A percentile compares a stretch with the other conserved stretches of the same genome.
Conservation (phyloP, 1,139 yeast genomes). For the Geotrichum aggregatum region DNA sequence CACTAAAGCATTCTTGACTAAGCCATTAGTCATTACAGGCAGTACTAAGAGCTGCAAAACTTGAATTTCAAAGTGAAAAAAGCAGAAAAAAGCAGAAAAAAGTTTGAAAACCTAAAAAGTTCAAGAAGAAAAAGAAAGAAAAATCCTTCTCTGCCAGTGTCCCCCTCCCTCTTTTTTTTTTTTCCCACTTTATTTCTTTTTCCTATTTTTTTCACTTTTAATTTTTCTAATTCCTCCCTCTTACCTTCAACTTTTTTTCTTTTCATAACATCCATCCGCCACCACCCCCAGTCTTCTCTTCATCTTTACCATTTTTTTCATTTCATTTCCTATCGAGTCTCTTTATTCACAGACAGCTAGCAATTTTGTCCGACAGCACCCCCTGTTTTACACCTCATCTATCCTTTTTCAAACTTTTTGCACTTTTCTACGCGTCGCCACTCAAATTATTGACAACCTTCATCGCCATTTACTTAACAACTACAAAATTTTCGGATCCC, state of each 20-base stretch:
- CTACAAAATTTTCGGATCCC: background rate
- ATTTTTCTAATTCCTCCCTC: background rate
- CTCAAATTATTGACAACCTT: background rate
- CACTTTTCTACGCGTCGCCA: conserved; percentile 18
- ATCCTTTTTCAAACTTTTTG: conserved; percentile 5
- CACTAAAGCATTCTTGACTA: no score
- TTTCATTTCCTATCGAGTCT: no score
- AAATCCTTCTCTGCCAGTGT: no score
- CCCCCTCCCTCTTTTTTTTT: conserved; percentile 1
- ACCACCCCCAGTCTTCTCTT: no score
- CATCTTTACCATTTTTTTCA: background rate
- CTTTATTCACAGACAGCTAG: no score
- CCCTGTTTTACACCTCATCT: background rate
- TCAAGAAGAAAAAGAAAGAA: conserved; percentile 3
- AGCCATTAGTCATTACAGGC: no score
- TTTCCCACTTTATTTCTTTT: no score
- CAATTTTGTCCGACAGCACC: background rate
- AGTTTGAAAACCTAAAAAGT: conserved; percentile 15
- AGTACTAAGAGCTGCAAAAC: no score
- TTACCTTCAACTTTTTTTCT: background rate
- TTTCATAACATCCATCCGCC: no score
- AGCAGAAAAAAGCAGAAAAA: no score
- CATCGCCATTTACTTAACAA: background rate
- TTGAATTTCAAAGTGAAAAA: no score
- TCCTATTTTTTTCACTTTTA: background rate